Conservation (phyloP, 2,329 filamentous ascomycete genomes). For the Xylariaceae sp. region DNA sequence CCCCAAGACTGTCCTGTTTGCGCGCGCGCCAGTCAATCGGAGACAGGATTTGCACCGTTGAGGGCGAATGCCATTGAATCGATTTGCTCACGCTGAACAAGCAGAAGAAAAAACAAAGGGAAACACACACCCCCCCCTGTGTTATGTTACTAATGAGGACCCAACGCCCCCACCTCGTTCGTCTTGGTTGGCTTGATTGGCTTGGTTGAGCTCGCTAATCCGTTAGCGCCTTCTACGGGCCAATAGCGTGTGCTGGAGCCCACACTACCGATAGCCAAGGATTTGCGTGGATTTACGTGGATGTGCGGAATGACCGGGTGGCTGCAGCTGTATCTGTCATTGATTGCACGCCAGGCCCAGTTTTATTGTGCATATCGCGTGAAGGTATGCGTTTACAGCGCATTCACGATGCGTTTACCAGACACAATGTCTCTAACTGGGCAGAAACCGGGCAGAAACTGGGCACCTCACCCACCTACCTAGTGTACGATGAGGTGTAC, state of each 20-base stretch:
- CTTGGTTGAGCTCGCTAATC: background rate
- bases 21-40: slow-evolving; percentile 14
- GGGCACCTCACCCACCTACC: too few species aligned
- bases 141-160: background rate
- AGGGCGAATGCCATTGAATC: background rate
- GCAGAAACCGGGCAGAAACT: too few species aligned
- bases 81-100: slow-evolving; percentile 11
- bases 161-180: slow-evolving; percentile 1
- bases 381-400: background rate
- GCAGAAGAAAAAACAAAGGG: background rate
- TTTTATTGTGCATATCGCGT: background rate
- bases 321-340: background rate
- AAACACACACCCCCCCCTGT: background rate
- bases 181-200: background rate
- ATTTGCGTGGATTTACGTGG: slow-evolving; percentile 2
- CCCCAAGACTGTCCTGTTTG: background rate
- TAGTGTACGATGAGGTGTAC: too few species aligned
- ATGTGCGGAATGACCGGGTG: slow-evolving; percentile 5
- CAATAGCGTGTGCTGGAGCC: background rate
- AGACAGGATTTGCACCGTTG: background rate
- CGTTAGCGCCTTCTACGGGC: background rate
- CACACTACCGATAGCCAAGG: background rate
- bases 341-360: background rate
- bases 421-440: too few species aligned
- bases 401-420: background rate